Evolutionary conservation across 2,329 filamentous ascomycete genomes (phyloP), one percentile per base, ranked within the genome.

Genomic region (Claviceps purpurea): DNA sequence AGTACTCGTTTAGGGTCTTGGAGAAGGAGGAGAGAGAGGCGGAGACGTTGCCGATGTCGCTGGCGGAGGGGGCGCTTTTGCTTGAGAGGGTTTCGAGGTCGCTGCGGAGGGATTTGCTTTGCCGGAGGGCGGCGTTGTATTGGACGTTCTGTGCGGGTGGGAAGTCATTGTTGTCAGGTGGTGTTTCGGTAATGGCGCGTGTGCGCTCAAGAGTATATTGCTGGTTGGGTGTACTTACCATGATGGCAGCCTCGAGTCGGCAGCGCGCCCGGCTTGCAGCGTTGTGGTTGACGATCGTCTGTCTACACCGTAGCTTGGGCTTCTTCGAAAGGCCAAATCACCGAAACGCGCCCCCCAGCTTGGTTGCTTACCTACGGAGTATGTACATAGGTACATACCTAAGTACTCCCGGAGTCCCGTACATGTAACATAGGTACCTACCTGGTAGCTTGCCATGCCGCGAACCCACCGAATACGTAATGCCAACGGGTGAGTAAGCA

Each of bases 1-100:
- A 81, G 73, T 98, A 98, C 65, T 96, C 90, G 70, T 96, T 90
- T 57, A 98, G 77, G 1, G 89, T 95, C 55, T 93, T 88, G 47
- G 86, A 81, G 67, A 98, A 89, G 54, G 89, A 70, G 44, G 86
- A 82, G 34, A 94, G 72, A 14, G 87, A 87, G 20, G 82, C 84
- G n/a, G 85, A 84, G 57, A 89, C 80, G 68, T 89, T 85, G 63
- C 85, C 84, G 68, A 75, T 63, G 56, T 67, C 60, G 58, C 68
- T 66, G 5, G 70, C 69, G 63, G 84, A 83, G 13, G 86, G 73
- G 50, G 80, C 79, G 47, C 78, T 74, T 42, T 81, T 82, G 48
- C 75, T 74, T 53, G 84, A 76, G 61, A 90, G 84, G 47, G 76
- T 74, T 60, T 86, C 81, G 56, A 94, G 79, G 63, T 93, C 87